Conservation (phyloP, 306 rosid species). For the Myrica gale region DNA sequence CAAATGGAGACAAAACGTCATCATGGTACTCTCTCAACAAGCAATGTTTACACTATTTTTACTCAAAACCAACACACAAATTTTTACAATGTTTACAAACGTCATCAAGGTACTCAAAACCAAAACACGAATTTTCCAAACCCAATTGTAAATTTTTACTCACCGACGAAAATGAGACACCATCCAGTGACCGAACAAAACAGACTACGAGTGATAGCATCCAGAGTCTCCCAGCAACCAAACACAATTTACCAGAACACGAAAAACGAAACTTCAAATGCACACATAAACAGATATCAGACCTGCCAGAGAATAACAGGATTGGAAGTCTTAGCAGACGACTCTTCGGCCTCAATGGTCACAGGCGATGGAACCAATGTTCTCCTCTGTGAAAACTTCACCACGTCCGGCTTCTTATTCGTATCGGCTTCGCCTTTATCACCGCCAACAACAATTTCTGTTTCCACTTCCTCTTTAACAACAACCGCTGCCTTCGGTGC, state of each 20-base stretch:
- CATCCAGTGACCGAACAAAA: background rate
- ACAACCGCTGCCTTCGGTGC: too few relatives aligned
- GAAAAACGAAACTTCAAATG: background rate
- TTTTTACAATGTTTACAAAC: background rate
- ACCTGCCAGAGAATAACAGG: conserved; percentile 88
- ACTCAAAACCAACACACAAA: background rate
- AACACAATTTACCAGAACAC: background rate
- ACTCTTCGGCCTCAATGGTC: conserved; percentile 47
- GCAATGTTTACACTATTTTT: background rate
- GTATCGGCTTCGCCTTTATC: too few relatives aligned
- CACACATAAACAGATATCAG: background rate
- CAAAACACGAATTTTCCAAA: background rate
- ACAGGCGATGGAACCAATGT: conserved; percentile 42
- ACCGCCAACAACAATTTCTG: too few relatives aligned
- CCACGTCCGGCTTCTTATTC: background rate
- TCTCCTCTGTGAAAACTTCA: conserved; percentile 51
- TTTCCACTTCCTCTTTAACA: background rate
- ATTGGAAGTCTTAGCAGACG: conserved; percentile 56
- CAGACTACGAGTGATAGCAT: background rate
- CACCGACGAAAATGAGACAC: background rate
- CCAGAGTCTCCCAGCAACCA: conserved; percentile 2
- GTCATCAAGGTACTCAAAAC: background rate
- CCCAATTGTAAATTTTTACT: background rate
- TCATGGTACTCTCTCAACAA: background rate
- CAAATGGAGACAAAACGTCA: background rate